These are phyloP conservation scores for Aspergillus panamensis DNA, from an alignment of 495 filamentous ascomycete species.

Conservation along the genomic window DNA sequence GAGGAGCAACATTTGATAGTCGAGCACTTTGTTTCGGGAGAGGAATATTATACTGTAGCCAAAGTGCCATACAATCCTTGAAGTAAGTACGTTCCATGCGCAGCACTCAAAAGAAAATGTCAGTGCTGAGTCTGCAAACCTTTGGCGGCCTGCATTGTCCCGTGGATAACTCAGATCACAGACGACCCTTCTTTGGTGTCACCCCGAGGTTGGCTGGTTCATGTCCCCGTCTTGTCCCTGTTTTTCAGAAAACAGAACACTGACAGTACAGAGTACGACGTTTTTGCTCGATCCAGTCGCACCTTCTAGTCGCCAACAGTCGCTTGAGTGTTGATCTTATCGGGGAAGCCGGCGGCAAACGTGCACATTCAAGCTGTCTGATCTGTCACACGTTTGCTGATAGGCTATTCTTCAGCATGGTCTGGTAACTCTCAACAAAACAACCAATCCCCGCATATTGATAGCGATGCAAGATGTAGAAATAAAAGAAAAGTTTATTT, in stretches of 20 bases:
- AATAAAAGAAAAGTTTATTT: slow-evolving; percentile 1
- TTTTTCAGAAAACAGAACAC: neutral
- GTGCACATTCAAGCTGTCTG: neutral
- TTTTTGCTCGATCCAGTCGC: neutral
- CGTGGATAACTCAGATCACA: neutral
- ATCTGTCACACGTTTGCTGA: neutral
- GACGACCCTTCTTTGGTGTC: slow-evolving; percentile 2
- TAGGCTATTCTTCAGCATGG: neutral
- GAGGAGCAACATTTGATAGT: neutral
- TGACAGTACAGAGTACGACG: neutral
- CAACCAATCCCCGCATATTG: neutral
- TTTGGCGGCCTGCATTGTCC: slow-evolving; percentile 3
- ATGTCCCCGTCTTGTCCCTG: neutral
- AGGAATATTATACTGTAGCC: neutral
- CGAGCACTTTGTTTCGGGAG: neutral
- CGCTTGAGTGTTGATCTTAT: neutral
- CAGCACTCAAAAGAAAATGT: neutral
- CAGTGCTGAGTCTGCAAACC: slow-evolving; percentile 7
- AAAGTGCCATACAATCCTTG: neutral
- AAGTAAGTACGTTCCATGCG: neutral
- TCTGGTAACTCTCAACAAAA: neutral
- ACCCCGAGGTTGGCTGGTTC: neutral
- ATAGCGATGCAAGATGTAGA: neutral
- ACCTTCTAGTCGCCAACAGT: neutral
- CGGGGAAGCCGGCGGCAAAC: neutral